Conservation (phyloP, 805 yeast species). For the Sugiyamaella smithiae region DNA sequence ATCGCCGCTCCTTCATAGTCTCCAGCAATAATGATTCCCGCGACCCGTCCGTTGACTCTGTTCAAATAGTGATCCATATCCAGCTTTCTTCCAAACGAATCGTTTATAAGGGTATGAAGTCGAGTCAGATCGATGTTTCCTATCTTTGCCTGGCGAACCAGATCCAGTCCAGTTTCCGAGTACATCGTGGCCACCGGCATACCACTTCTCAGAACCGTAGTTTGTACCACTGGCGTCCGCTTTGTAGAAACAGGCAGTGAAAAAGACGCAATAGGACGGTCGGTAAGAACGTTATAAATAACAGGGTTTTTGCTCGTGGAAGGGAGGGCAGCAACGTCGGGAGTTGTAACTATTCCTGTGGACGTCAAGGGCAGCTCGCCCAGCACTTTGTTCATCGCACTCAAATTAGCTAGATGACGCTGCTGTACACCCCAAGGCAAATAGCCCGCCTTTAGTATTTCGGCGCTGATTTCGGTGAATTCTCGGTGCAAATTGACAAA, state of each 20-base stretch:
- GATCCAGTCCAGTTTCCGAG: slow-evolving; percentile 40
- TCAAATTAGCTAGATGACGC: slow-evolving; percentile 62
- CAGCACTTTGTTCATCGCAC: slow-evolving; percentile 60
- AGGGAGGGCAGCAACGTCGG: slow-evolving; percentile 58
- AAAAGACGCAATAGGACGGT: slow-evolving; percentile 84
- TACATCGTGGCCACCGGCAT: slow-evolving; percentile 49
- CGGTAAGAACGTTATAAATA: slow-evolving; percentile 85
- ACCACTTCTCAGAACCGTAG: slow-evolving; percentile 80
- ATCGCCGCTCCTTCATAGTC: slow-evolving; percentile 96
- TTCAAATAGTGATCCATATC: slow-evolving; percentile 62
- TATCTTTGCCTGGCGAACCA: slow-evolving; percentile 37
- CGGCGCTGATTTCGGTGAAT: slow-evolving; percentile 59
- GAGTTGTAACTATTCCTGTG: slow-evolving; percentile 86
- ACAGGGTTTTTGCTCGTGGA: slow-evolving; percentile 67
- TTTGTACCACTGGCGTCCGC: slow-evolving; percentile 60
- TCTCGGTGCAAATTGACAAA: slow-evolving; percentile 85
- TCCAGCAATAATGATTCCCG: slow-evolving; percentile 81
- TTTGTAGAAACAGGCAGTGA: slow-evolving; percentile 71
- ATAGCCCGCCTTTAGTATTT: slow-evolving; percentile 38
- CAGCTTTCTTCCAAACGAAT: slow-evolving; percentile 71
- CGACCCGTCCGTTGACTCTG: slow-evolving; percentile 63
- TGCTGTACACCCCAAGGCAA: slow-evolving; percentile 18
- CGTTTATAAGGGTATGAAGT: slow-evolving; percentile 63
- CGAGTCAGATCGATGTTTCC: slow-evolving; percentile 53
- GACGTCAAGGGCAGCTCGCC: slow-evolving; percentile 51